These are phyloP conservation scores for Infundibulicybe gibba DNA, from an alignment of 768 basidiomycete genomes.

Conservation along the genomic window DNA sequence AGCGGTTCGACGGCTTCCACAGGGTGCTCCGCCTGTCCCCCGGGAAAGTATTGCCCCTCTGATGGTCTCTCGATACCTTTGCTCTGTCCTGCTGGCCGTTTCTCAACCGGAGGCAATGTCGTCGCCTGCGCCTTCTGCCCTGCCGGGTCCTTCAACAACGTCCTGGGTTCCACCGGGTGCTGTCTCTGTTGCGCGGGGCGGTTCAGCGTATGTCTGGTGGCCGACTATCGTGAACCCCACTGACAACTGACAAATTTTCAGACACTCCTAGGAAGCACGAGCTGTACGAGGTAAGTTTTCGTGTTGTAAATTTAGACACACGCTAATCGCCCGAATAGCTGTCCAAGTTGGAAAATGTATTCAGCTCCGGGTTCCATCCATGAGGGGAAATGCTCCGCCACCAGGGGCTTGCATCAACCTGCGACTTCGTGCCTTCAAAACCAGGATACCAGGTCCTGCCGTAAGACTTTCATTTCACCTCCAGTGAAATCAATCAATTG, in stretches of 20 bases:
- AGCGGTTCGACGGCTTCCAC: conserved; percentile 1
- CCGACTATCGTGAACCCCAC: no score
- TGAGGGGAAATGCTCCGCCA: no score
- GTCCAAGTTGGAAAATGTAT: no score
- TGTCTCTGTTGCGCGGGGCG: conserved; percentile 22
- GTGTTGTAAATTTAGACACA: no score
- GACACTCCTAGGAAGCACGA: no score
- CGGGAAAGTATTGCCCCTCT: conserved; percentile 17
- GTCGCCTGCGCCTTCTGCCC: conserved; percentile 17
- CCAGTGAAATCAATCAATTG: neutral
- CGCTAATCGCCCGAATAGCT: no score
- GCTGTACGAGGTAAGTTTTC: no score
- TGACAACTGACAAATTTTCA: no score
- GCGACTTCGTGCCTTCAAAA: conserved; percentile 8
- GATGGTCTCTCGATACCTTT: conserved; percentile 13
- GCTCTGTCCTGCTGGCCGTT: conserved; percentile 20
- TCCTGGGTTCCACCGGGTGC: conserved; percentile 19
- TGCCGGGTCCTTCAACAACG: conserved; percentile 20
- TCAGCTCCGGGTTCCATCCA: no score
- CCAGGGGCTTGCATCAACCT: no score
- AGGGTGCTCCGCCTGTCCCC: conserved; percentile 6
- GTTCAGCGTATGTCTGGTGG: conserved; percentile 19
- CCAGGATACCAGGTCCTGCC: conserved; percentile 11
- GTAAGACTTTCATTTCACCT: conserved; percentile 11
- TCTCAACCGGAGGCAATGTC: conserved; percentile 14